Base-by-base conservation (phyloP, 768 basidiomycete species). In the Leccinum arenicola region DNA sequence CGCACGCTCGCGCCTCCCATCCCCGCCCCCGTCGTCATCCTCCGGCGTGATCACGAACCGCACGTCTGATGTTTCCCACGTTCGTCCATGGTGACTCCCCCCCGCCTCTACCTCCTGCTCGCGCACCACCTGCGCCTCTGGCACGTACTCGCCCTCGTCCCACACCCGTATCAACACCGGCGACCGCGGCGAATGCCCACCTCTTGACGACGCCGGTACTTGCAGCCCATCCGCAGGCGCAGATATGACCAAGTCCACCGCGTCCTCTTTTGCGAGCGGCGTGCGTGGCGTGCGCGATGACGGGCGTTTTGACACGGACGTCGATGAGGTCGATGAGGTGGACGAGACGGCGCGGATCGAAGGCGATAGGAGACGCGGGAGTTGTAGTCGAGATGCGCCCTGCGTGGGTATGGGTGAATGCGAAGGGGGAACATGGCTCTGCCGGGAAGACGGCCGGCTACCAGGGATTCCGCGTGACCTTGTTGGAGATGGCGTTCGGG, bases 201-300 rank as follows among this genome's bases (percentile, higher is more conserved):
- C 52, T 12, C 56, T 56, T 15, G 68, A 64, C 4, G 56, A 54
- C 17, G 68, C 54, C 1, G 67, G 67, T 12, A 65, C 62, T 4
- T 56, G 61, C 14, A 66, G 33, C 15, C 49, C 45, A 8, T 72
- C 65, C 14, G 38, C 38, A 40, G 53, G 47, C 7, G 62, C 62
- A 6, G 70, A 21, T 0, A 95, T 85, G 5, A 98, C 82, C 17
- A 99, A 78, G 67, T 99, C 96, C 2, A 98, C 87, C 1, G 95
- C 95, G 62, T 98, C 90, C 2, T 84, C 80, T 14, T 63, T 19
- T 2, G 58, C 57, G 5, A 73, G 66, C 7, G 73, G 73, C 1
- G 58, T 21, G 31, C 38, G 71, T 4, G 38, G 0, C 38, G 17
- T 40, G 8, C 38, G 38, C 17, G 38, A 40, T 1, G 38, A 40